phyloP scores from a whole-genome alignment of 306 rosid genomes.

The Gastrolobium villosum region DNA sequence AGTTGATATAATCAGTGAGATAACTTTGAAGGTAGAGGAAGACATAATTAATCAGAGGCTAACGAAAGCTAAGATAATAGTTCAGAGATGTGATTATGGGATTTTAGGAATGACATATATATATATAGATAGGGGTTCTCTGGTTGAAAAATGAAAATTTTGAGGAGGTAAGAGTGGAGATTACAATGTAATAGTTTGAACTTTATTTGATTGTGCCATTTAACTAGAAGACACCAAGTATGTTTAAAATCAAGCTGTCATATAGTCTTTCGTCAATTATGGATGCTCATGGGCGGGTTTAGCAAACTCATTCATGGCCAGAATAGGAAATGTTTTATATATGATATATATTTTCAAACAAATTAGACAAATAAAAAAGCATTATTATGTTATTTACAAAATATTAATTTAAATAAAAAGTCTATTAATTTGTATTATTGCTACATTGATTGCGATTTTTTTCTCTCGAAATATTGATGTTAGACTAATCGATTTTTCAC shows the following conservation, averaged over 20 bases:
- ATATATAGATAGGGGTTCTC: slow-evolving; percentile 7
- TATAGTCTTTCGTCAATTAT: not conserved
- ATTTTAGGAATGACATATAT: not conserved
- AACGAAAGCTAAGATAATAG: not conserved
- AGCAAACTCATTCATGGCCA: no score
- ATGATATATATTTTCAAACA: no score
- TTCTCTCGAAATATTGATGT: no score
- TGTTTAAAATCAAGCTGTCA: not conserved
- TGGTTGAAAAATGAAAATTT: not conserved
- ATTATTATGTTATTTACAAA: no score
- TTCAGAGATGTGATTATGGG: not conserved
- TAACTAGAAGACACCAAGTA: not conserved
- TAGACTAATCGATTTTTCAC: no score
- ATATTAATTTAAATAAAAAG: no score
- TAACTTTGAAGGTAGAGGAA: slow-evolving; percentile 35
- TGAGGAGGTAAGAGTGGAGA: not conserved
- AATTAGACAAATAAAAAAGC: no score
- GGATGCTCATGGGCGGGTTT: no score
- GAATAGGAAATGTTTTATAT: no score
- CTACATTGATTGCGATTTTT: no score
- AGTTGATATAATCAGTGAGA: slow-evolving; percentile 28
- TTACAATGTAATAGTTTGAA: slow-evolving; percentile 32
- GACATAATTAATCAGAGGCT: slow-evolving; percentile 7
- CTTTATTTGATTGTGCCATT: slow-evolving; percentile 19
- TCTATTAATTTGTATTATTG: no score